A percentile compares a stretch with the other conserved stretches of the same genome.
Conservation (phyloP, 2,329 filamentous ascomycete species). For the Colletotrichum scovillei region DNA sequence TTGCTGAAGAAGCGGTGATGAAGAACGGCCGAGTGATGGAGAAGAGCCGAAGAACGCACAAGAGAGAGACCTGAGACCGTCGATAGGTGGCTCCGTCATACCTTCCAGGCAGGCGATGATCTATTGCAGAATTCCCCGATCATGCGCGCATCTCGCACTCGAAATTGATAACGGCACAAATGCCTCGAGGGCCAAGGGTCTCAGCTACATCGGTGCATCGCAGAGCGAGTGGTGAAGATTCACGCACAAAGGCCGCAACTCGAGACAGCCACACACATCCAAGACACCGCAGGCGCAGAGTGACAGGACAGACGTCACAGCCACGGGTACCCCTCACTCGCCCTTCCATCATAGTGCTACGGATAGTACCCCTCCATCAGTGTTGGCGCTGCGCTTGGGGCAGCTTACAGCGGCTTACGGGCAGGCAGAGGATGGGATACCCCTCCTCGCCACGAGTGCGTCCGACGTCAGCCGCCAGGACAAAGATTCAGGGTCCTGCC, state of each 20-base stretch:
- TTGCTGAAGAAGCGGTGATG: slow-evolving; percentile 27
- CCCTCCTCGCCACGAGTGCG: slow-evolving; percentile 9
- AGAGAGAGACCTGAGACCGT: background rate
- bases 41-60: background rate
- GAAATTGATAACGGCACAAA: slow-evolving; percentile 3
- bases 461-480: slow-evolving; percentile 18
- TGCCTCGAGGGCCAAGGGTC: slow-evolving; percentile 17
- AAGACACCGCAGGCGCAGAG: background rate
- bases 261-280: slow-evolving; percentile 19
- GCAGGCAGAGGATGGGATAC: slow-evolving; percentile 12
- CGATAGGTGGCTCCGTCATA: background rate
- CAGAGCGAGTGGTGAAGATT: slow-evolving; percentile 21
- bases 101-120: background rate
- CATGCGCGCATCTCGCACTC: background rate
- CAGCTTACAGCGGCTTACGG: background rate
- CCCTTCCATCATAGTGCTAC: background rate
- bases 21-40: background rate
- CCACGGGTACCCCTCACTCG: background rate
- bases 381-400: slow-evolving; percentile 2
- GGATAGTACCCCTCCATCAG: background rate
- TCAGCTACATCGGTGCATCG: slow-evolving; percentile 15
- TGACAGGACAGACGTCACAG: slow-evolving; percentile 27
- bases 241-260: slow-evolving; percentile 32
- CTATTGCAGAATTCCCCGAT: background rate
- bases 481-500: slow-evolving; percentile 30